These are phyloP conservation scores for Solanum stenotomum DNA, from an alignment of 257 asterid species.

Conservation along the genomic window DNA sequence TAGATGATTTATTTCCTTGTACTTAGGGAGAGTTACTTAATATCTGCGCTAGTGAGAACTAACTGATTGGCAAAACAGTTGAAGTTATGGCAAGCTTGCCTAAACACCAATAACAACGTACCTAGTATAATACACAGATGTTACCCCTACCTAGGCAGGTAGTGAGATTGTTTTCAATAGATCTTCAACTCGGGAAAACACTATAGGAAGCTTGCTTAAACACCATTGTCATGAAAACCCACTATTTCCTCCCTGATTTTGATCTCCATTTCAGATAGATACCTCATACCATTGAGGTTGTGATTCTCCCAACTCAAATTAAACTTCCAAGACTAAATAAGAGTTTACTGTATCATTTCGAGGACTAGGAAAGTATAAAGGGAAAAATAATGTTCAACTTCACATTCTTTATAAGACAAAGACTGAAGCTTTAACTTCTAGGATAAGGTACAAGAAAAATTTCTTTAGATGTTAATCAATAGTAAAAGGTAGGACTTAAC, in stretches of 20 bases:
- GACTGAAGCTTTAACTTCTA: background rate
- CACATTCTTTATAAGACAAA: background rate
- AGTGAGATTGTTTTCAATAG: background rate
- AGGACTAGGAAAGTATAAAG: background rate
- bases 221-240: background rate
- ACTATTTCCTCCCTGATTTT: background rate
- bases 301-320: background rate
- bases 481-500: background rate
- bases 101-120: background rate
- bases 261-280: background rate
- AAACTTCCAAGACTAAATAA: background rate
- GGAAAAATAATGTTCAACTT: background rate
- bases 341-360: background rate
- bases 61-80: background rate
- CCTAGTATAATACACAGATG: background rate
- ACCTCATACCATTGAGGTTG: background rate
- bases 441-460: background rate
- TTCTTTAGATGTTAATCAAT: background rate
- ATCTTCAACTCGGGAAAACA: too few relatives aligned
- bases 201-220: background rate
- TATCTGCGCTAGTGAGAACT: background rate
- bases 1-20: too few relatives aligned
- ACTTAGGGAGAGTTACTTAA: background rate
- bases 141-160: too few relatives aligned
- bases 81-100: background rate